Base-by-base conservation (phyloP, 495 filamentous ascomycete genomes). In the Penicillium crystallinum region DNA sequence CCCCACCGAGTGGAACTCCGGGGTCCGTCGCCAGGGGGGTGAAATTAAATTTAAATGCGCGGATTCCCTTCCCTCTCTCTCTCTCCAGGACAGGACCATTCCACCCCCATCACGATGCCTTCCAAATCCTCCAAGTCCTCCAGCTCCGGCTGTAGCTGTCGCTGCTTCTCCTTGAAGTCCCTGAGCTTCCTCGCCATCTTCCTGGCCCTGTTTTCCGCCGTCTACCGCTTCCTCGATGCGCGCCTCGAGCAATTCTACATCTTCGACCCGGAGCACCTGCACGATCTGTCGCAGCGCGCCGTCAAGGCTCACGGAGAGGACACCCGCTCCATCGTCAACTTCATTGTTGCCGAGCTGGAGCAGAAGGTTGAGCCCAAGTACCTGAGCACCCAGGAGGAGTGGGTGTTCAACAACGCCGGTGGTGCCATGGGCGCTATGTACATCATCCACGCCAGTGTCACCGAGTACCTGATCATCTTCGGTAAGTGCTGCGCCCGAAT, bases 371-470 rank as follows among this genome's bases (percentile, higher is more conserved):
- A 64, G 31, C 46, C 66, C 17, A 60, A 63, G n/a, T 61, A 75
- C 56, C 51, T 77, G 56, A 77, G 68, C 63, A 56, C 56, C 25
- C 63, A 77, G 30, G 65, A 77, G 63, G 73, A 77, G 57, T 77
- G 73, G 73, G 72, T 75, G 8, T 76, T 76, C 58, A 80, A 79
- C 76, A 89, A 89, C 53, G 87, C 87, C 53, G 86, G 86, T 56
- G 87, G 86, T 52, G 89, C 89, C 47, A 92, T 93, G 89, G 89
- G 89, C 47, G 84, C 81, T 56, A 92, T 93, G 89, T 89, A 89
- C 60, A 85, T 93, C 55, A 85, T 93, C 63, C 89, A 93, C 64
- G 86, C 89, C 55, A 88, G 84, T 86, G 74, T 91, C 61, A 89
- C 87, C 10, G 87, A 91, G 64, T 91, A 91, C 71, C 67, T 91